These are phyloP conservation scores for Priceomyces melissophilus DNA, from an alignment of 805 yeast genomes.

Conservation along the genomic window DNA sequence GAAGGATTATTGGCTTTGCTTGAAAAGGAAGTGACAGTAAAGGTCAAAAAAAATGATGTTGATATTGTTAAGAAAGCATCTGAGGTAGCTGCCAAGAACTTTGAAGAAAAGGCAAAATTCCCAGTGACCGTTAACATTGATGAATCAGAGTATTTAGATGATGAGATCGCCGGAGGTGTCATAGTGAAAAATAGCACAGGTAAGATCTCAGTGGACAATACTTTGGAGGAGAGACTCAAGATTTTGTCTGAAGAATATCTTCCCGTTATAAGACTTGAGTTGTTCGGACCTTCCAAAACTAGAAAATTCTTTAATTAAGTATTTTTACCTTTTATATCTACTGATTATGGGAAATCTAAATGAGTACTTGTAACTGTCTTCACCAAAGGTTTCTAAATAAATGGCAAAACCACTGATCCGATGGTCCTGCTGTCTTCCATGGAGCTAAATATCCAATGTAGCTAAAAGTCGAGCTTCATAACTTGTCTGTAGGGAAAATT, in stretches of 20 bases:
- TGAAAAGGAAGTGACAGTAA: slow-evolving; percentile 64
- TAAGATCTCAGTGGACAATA: slow-evolving; percentile 86
- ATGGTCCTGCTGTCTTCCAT: no score
- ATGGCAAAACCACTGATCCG: no score
- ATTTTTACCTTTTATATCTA: background rate
- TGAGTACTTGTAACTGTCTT: no score
- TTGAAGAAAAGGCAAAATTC: slow-evolving; percentile 58
- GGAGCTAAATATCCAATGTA: no score
- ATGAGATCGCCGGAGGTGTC: slow-evolving; percentile 82
- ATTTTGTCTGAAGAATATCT: slow-evolving; percentile 78
- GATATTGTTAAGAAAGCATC: slow-evolving; percentile 58
- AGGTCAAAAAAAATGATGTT: slow-evolving; percentile 65
- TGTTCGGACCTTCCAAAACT: slow-evolving; percentile 79
- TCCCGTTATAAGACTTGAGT: slow-evolving; percentile 87
- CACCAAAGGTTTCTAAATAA: no score
- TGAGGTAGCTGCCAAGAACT: slow-evolving; percentile 58
- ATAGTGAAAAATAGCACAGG: slow-evolving; percentile 66
- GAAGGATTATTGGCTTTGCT: slow-evolving; percentile 70
- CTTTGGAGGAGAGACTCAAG: slow-evolving; percentile 90
- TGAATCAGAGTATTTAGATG: slow-evolving; percentile 55
- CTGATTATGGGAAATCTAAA: no score
- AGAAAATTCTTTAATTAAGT: slow-evolving; percentile 86
- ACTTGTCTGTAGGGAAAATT: no score
- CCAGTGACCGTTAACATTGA: slow-evolving; percentile 54
- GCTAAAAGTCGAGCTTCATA: no score